Evolutionary conservation across 1,284 basidiomycete genomes (phyloP).

Genomic region (Mycosarcoma mackinlayi): DNA sequence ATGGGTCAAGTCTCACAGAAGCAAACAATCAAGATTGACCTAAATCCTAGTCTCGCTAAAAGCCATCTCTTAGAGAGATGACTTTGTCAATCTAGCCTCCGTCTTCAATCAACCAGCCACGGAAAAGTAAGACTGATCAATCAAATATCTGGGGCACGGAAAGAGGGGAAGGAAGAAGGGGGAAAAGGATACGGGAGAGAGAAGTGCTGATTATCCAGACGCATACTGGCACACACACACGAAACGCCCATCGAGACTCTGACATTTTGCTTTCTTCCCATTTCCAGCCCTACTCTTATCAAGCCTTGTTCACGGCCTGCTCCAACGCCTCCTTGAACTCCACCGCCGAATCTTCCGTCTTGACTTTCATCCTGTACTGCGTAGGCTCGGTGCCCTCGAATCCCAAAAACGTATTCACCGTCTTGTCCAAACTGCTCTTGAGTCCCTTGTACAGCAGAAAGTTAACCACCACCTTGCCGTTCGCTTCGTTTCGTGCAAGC

Average conservation of each 20-base stretch:
- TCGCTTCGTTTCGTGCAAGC: constrained; percentile 61
- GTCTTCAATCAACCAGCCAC: constrained; percentile 63
- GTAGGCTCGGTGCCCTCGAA: constrained; percentile 54
- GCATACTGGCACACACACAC: constrained; percentile 4
- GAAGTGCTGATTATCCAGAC: too few species aligned
- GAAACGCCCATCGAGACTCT: too few species aligned
- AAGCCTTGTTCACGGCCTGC: constrained; percentile 10
- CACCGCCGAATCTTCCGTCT: constrained; percentile 51
- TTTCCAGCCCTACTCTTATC: not conserved
- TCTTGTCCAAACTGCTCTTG: constrained; percentile 47
- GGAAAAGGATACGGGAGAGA: not conserved
- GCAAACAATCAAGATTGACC: constrained; percentile 16
- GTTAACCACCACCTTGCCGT: constrained; percentile 61
- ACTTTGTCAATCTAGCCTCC: constrained; percentile 49
- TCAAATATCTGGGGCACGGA: constrained; percentile 61
- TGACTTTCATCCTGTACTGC: constrained; percentile 60
- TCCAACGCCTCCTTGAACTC: constrained; percentile 53
- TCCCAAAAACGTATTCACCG: constrained; percentile 53
- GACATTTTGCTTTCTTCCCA: too few species aligned
- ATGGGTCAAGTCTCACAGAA: constrained; percentile 39
- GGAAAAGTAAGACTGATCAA: constrained; percentile 43
- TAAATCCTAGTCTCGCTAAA: constrained; percentile 43
- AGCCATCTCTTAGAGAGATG: not conserved
- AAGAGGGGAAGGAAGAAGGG: not conserved
- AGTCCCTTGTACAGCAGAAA: constrained; percentile 54